Conservation (phyloP, 495 filamentous ascomycete species). For the Podospora anserina region DNA sequence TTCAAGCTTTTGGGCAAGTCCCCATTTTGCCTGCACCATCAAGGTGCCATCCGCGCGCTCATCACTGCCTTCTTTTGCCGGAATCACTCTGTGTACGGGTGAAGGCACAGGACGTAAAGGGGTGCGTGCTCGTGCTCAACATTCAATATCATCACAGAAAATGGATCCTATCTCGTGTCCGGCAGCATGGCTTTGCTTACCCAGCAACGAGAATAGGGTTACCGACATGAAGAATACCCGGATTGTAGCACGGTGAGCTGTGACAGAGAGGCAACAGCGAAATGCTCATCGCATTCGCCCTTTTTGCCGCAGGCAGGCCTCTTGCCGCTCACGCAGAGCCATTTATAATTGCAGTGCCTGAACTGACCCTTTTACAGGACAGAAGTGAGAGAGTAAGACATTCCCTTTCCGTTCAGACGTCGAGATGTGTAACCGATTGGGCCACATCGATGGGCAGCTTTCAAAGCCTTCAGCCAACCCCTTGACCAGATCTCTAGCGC, state of each 20-base stretch:
- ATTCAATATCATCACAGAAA: neutral
- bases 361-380: neutral
- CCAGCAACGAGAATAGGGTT: neutral
- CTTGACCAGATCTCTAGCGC: conserved; percentile 18
- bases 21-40: conserved; percentile 5
- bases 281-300: conserved; percentile 1
- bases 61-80: neutral
- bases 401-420: conserved; percentile 10
- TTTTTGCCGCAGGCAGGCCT: neutral
- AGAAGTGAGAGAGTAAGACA: conserved; percentile 2
- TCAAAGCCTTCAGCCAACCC: conserved; percentile 11
- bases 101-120: neutral
- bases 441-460: conserved; percentile 8
- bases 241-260: neutral
- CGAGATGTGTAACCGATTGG: conserved; percentile 28
- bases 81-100: neutral
- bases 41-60: conserved; percentile 2
- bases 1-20: conserved; percentile 8
- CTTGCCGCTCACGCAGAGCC: conserved; percentile 6
- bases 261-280: neutral
- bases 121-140: neutral
- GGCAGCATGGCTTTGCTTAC: neutral
- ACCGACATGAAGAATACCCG: neutral
- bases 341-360: neutral
- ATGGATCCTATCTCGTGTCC: neutral